Percentiles rank a stretch among this genome's conserved stretches.
These are phyloP conservation scores for Pigoraptor vietnamica DNA, from an alignment of 78 protist species.

Conservation along the genomic window DNA sequence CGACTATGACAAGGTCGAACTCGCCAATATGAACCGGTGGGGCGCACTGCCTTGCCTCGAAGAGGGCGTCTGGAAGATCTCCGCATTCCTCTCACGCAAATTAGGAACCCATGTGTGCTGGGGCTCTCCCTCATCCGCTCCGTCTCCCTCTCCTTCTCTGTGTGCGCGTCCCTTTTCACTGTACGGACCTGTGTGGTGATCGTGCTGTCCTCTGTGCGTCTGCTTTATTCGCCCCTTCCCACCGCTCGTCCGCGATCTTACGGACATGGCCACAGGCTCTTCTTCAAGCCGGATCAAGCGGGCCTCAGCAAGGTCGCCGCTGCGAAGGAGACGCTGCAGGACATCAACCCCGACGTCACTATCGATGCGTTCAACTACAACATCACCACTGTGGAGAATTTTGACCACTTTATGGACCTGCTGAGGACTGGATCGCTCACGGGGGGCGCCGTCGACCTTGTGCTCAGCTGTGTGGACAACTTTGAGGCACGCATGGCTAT, in stretches of 20 bases:
- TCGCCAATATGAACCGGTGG: conserved; percentile 94
- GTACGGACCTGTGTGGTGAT: too few species aligned
- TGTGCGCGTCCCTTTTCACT: too few species aligned
- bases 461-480: conserved; percentile 94
- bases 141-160: too few species aligned
- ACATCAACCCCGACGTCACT: conserved; percentile 91
- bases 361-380: conserved; percentile 67
- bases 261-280: conserved; percentile 34
- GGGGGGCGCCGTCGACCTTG: conserved; percentile 66
- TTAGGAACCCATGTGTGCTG: too few species aligned
- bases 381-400: conserved; percentile 84
- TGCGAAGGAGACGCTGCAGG: conserved; percentile 66
- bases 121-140: too few species aligned
- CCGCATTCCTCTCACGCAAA: too few species aligned
- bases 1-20: conserved; percentile 95
- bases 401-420: conserved; percentile 50
- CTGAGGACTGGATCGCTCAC: conserved; percentile 58
- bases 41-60: not conserved
- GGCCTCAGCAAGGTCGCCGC: conserved; percentile 84
- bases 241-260: not conserved
- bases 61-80: too few species aligned
- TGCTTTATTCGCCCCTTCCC: not conserved
- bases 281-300: conserved; percentile 88
- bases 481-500: conserved; percentile 79
- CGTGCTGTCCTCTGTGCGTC: too few species aligned